These are phyloP conservation scores for Drechslerella dactyloides DNA, from an alignment of 2,329 filamentous ascomycete genomes.

Conservation along the genomic window DNA sequence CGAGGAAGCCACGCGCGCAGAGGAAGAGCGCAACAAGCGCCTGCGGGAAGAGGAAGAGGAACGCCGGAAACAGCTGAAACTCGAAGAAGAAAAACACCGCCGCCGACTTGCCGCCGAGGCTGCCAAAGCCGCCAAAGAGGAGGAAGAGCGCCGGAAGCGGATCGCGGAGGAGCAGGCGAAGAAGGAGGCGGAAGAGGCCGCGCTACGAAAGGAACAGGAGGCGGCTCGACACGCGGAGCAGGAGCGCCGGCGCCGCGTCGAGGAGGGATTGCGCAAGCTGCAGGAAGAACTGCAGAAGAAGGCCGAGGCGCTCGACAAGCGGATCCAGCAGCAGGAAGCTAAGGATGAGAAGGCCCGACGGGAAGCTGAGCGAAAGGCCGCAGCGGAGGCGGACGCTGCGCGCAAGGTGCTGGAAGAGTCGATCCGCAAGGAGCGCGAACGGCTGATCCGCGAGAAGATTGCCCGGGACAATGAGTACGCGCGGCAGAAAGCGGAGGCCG, in stretches of 20 bases:
- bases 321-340: constrained; percentile 46
- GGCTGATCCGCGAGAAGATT: constrained; percentile 41
- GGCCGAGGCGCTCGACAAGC: constrained; percentile 34
- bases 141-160: constrained; percentile 15
- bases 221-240: constrained; percentile 13
- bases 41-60: constrained; percentile 31
- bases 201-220: constrained; percentile 7
- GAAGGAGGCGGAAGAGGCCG: constrained; percentile 39
- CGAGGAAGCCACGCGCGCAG: constrained; percentile 29
- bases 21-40: constrained; percentile 26
- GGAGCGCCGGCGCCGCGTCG: constrained; percentile 32
- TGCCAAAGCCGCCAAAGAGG: neutral
- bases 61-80: constrained; percentile 27
- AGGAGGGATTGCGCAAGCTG: constrained; percentile 26
- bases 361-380: constrained; percentile 34
- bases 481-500: constrained; percentile 34
- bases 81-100: constrained; percentile 22
- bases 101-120: constrained; percentile 17
- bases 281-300: constrained; percentile 39
- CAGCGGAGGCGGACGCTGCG: constrained; percentile 27
- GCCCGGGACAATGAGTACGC: constrained; percentile 35
- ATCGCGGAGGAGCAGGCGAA: constrained; percentile 28
- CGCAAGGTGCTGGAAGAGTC: constrained; percentile 46
- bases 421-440: constrained; percentile 43
- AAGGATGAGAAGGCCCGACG: constrained; percentile 37